These are phyloP conservation scores for Stagonosporopsis cucurbitacearum DNA, from an alignment of 2,329 filamentous ascomycete species.

Conservation along the genomic window DNA sequence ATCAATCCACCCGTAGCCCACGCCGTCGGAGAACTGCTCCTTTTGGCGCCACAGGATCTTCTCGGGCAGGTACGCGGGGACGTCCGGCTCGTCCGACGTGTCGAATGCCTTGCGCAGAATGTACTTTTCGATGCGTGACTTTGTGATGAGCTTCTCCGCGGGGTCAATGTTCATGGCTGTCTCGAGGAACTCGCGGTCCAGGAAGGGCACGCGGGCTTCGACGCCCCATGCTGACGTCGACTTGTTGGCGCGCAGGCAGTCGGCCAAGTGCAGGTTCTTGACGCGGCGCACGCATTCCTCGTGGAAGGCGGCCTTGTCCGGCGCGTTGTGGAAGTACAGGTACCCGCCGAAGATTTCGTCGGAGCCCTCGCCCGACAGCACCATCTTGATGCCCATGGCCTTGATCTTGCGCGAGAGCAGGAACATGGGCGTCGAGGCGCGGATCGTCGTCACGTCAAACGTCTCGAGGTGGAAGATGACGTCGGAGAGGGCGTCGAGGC, in stretches of 20 bases:
- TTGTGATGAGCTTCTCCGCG: constrained; percentile 83
- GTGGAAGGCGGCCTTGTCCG: constrained; percentile 91
- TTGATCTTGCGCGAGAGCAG: constrained; percentile 98
- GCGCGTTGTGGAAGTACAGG: constrained; percentile 96
- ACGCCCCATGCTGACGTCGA: constrained; percentile 98
- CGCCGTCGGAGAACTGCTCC: constrained; percentile 98
- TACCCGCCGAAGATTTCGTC: constrained; percentile 99
- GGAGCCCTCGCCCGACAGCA: constrained; percentile 92
- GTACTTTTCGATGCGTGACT: constrained; percentile 93
- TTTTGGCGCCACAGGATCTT: constrained; percentile 98
- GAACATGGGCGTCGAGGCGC: constrained; percentile 98
- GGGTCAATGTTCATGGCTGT: constrained; percentile 93
- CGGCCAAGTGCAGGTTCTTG: constrained; percentile 95
- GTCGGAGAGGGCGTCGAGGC: constrained; percentile 93
- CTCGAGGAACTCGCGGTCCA: constrained; percentile 97
- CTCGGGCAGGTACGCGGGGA: constrained; percentile 87
- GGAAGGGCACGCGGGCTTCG: constrained; percentile 95
- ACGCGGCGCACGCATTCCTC: constrained; percentile 91
- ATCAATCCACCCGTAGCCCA: constrained; percentile 99
- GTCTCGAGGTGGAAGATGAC: constrained; percentile 98
- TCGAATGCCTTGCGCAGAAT: constrained; percentile 98
- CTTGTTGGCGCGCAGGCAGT: constrained; percentile 98
- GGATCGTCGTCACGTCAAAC: constrained; percentile 98
- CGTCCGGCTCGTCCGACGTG: constrained; percentile 81
- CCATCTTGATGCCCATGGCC: constrained; percentile 99